Base-by-base conservation (phyloP, 345 rosid species). In the Microcos paniculata region DNA sequence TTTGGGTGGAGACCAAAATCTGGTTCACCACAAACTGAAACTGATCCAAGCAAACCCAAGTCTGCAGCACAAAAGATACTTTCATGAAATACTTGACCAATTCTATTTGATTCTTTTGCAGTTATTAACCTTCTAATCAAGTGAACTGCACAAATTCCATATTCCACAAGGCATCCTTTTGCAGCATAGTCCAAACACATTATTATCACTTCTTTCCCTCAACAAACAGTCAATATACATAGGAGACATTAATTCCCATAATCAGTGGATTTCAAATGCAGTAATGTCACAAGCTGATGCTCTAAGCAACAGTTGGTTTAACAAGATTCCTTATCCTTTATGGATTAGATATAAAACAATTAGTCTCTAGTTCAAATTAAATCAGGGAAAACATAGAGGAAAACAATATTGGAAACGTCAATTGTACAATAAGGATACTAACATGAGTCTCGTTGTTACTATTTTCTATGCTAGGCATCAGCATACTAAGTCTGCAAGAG, bases 21-120 rank as follows among this genome's bases (percentile, higher is more conserved):
- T 66, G 81, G 70, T 74, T 79, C 61, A 49, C 72, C 79, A 75
- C 73, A 70, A 75, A 70, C 81, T 78, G 79, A 40, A n/a, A 79
- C 74, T 33, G 59, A 31, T 53, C 76, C 74, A 75, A 72, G 74
- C 74, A 70, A 76, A 63, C 45, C 69, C 71, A 52, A 74, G 1
- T 58, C 83, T 81, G 82, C 85, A 75, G 80, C 69, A 35, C 43
- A 78, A 51, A 74, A n/a, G 57, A 79, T 40, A 24, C 62, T 38
- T 45, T 16, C 24, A 62, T 61, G 73, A 38, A 68, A 48, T 71
- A 21, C 53, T 45, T 62, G 71, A 71, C 70, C 14, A 68, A 74
- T 42, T 3, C 66, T 42, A 78, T 78, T 58, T 59, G 21, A 56
- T 51, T 65, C 30, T 68, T 38, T 45, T 56, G 45, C 57, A 8